phyloP scores from a whole-genome alignment of 106 monocot species.

The Dendrobium chrysotoxum region DNA sequence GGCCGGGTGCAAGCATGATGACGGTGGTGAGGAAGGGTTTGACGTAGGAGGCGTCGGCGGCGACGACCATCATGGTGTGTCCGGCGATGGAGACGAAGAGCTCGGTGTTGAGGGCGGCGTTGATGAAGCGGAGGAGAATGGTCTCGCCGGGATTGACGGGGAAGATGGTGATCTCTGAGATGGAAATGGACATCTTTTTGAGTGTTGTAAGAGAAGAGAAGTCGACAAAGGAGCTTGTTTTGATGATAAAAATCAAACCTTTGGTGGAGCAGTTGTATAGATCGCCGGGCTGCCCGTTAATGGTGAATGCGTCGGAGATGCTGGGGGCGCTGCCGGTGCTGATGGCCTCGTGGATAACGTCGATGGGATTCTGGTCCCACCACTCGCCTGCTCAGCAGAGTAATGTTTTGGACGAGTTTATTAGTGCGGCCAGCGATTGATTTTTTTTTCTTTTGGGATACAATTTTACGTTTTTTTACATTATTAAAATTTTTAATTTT shows the following conservation, averaged over 20 bases:
- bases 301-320: slow-evolving; percentile 57
- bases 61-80: slow-evolving; percentile 49
- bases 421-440: no score
- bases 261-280: slow-evolving; percentile 47
- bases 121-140: slow-evolving; percentile 49
- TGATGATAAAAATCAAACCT: slow-evolving; percentile 8
- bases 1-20: slow-evolving; percentile 44
- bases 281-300: slow-evolving; percentile 65
- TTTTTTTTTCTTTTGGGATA: no score
- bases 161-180: slow-evolving; percentile 29
- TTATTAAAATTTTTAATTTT: no score
- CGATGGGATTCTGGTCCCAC: slow-evolving; percentile 52
- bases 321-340: slow-evolving; percentile 35
- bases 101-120: slow-evolving; percentile 52
- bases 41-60: slow-evolving; percentile 44
- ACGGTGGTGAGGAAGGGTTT: slow-evolving; percentile 46
- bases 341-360: slow-evolving; percentile 25
- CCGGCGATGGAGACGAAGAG: slow-evolving; percentile 43
- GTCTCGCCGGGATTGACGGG: slow-evolving; percentile 38
- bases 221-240: neutral
- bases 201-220: neutral
- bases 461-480: no score
- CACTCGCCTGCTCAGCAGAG: slow-evolving; percentile 33
- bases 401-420: no score
- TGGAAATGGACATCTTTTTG: neutral